Evolutionary conservation across 2,329 filamentous ascomycete species (phyloP).

Genomic region (Curvularia eragrostidis): DNA sequence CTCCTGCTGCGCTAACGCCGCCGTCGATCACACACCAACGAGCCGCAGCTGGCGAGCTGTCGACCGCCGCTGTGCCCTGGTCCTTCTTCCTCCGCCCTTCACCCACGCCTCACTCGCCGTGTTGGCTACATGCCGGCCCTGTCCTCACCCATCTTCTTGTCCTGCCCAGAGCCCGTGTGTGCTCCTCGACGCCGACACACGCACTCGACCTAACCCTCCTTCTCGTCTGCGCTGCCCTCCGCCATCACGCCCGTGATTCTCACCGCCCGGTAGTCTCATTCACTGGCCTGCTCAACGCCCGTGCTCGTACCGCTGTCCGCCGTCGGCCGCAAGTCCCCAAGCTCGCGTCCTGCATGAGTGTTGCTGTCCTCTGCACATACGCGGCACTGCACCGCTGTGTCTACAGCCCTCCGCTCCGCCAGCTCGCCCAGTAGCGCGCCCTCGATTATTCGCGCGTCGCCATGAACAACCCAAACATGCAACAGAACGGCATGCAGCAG

Average conservation of each 20-base stretch:
- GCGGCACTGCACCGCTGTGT: slow-evolving; percentile 32
- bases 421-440: slow-evolving; percentile 15
- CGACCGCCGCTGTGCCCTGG: slow-evolving; percentile 11
- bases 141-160: slow-evolving; percentile 1
- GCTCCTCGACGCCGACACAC: slow-evolving; percentile 5
- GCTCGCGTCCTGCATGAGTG: slow-evolving; percentile 30
- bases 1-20: slow-evolving; percentile 18
- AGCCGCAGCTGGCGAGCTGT: slow-evolving; percentile 18
- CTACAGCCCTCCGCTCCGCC: slow-evolving; percentile 8
- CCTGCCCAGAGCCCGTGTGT: slow-evolving; percentile 1
- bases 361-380: slow-evolving; percentile 17
- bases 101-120: slow-evolving; percentile 19
- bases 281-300: slow-evolving; percentile 9
- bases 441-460: slow-evolving; percentile 15
- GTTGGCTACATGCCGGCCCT: slow-evolving; percentile 16
- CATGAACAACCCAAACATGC: slow-evolving; percentile 48
- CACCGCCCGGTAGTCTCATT: slow-evolving; percentile 2
- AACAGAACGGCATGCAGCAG: slow-evolving; percentile 24
- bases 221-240: not conserved
- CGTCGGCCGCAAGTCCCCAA: slow-evolving; percentile 1
- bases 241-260: slow-evolving; percentile 2
- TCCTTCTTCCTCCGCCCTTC: slow-evolving; percentile 4
- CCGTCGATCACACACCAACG: slow-evolving; percentile 19
- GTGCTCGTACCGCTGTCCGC: not conserved
- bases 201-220: not conserved